Conservation (phyloP, 1,284 basidiomycete species). For the Cryptococcus sp. region DNA sequence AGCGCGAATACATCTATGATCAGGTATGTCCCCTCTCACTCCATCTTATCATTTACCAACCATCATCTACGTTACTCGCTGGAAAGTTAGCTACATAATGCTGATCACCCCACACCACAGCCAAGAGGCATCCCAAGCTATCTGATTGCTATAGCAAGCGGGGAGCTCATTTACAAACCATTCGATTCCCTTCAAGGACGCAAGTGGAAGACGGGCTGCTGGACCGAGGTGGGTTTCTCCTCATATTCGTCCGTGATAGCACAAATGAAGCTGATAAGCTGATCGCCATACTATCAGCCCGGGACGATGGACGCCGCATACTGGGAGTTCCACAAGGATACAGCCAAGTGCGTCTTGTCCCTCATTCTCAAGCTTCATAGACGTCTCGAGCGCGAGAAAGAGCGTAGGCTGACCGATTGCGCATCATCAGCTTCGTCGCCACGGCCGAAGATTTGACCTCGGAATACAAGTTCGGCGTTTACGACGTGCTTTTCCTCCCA, state of each 20-base stretch:
- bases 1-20: conserved; percentile 52
- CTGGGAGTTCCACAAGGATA: conserved; percentile 87
- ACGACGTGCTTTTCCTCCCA: conserved; percentile 79
- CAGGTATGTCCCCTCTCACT: conserved; percentile 62
- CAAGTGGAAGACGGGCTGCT: conserved; percentile 77
- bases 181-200: conserved; percentile 66
- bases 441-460: conserved; percentile 73
- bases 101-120: conserved; percentile 52
- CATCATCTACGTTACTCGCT: not conserved
- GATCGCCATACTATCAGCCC: conserved; percentile 54
- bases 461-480: conserved; percentile 83
- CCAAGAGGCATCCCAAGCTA: conserved; percentile 82
- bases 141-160: conserved; percentile 81
- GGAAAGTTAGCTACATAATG: too few species aligned
- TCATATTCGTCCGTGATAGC: not conserved
- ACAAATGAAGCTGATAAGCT: too few species aligned
- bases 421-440: conserved; percentile 63
- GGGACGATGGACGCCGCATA: conserved; percentile 74
- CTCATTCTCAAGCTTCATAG: not conserved
- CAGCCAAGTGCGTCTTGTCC: conserved; percentile 60
- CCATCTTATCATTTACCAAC: too few species aligned
- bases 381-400: too few species aligned
- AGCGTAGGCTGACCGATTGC: too few species aligned
- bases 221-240: conserved; percentile 64
- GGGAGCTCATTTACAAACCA: conserved; percentile 73